phyloP scores from a whole-genome alignment of 202 grass and related monocot species.

The Carex arenaria region DNA sequence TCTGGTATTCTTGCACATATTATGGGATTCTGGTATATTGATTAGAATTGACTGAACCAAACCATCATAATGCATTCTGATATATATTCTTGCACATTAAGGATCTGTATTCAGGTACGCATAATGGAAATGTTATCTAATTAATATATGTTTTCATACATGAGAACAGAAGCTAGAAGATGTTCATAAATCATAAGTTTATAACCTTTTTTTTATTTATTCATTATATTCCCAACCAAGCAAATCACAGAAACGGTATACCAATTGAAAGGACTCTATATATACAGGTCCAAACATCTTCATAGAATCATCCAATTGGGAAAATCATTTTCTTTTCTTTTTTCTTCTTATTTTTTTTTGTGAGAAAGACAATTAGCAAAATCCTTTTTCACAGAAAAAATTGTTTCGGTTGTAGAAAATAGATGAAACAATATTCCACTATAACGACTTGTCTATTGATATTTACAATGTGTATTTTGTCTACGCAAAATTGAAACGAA shows the following conservation, averaged over 20 bases:
- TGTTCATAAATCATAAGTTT: neutral
- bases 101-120: neutral
- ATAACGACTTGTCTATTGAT: neutral
- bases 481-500: neutral
- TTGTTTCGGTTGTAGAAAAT: neutral
- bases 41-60: neutral
- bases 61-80: neutral
- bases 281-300: neutral
- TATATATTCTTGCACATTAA: too few relatives aligned
- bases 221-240: neutral
- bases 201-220: neutral
- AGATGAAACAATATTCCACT: neutral
- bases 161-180: neutral
- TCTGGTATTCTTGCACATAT: neutral
- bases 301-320: neutral
- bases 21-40: neutral
- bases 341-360: too few relatives aligned
- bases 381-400: neutral
- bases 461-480: neutral
- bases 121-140: neutral
- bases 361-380: too few relatives aligned
- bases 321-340: neutral
- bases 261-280: neutral
- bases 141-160: neutral
- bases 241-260: neutral